Conservation (phyloP, 352 stramenopile species). For the Phytophthora sp. region DNA sequence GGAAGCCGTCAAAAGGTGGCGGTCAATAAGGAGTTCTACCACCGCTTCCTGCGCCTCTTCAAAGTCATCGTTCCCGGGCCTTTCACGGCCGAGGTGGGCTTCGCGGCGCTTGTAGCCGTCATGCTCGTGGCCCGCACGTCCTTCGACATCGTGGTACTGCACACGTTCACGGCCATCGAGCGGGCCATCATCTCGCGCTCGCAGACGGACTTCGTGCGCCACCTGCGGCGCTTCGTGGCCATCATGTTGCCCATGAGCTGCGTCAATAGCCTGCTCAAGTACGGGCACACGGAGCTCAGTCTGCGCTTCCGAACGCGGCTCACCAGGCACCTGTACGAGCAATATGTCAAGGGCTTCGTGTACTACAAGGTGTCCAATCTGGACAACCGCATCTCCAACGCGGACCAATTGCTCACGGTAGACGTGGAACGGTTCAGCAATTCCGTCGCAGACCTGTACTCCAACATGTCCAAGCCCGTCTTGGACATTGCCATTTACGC, state of each 20-base stretch:
- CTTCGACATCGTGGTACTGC: constrained; percentile 80
- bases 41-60: constrained; percentile 72
- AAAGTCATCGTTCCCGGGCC: constrained; percentile 72
- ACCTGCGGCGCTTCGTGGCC: constrained; percentile 76
- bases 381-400: constrained; percentile 88
- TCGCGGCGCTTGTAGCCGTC: constrained; percentile 64
- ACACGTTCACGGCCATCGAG: constrained; percentile 80
- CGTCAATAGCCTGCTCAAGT: constrained; percentile 85
- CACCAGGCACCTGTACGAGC: constrained; percentile 79
- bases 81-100: constrained; percentile 74
- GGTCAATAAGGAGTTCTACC: constrained; percentile 74
- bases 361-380: constrained; percentile 93
- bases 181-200: constrained; percentile 81
- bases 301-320: constrained; percentile 86
- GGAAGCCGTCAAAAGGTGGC: constrained; percentile 69
- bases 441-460: constrained; percentile 88
- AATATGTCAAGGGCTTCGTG: constrained; percentile 89
- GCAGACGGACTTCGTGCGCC: constrained; percentile 60
- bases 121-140: constrained; percentile 74
- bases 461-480: constrained; percentile 87
- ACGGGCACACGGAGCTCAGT: constrained; percentile 79
- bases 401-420: constrained; percentile 87
- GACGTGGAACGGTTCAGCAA: constrained; percentile 88
- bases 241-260: constrained; percentile 83
- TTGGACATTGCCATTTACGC: constrained; percentile 86